Percentiles rank a stretch among this genome's conserved stretches.
These are phyloP conservation scores for Termitomyces sp. DNA, from an alignment of 768 basidiomycete genomes.

Conservation along the genomic window DNA sequence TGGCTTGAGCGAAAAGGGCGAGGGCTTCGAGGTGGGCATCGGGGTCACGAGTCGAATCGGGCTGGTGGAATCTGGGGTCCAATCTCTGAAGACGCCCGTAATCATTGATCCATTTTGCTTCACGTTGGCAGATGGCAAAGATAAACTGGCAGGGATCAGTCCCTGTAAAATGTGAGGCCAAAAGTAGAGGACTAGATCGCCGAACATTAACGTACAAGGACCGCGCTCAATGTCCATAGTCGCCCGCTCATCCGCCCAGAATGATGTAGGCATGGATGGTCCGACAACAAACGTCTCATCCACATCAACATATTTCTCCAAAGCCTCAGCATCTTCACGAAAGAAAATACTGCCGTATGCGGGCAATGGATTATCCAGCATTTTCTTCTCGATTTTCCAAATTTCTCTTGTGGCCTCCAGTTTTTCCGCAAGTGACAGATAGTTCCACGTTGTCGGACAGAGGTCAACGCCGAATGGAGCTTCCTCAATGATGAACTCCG, in stretches of 20 bases:
- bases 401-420: neutral
- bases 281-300: neutral
- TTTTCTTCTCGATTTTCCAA: neutral
- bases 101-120: neutral
- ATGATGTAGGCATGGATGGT: neutral
- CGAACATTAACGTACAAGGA: neutral
- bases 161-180: neutral
- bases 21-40: neutral
- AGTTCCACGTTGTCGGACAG: neutral
- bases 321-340: neutral
- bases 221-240: neutral
- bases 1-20: neutral
- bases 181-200: neutral
- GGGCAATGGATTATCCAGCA: neutral
- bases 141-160: neutral
- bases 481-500: conserved; percentile 4
- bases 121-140: neutral
- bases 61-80: neutral
- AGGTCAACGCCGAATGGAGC: neutral
- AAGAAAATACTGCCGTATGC: neutral
- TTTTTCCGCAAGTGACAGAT: neutral
- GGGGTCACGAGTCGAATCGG: neutral
- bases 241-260: neutral
- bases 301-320: neutral
- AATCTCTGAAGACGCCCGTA: neutral